Evolutionary conservation across 331 rosid genomes (phyloP).

Genomic region (Rosa hybrid): DNA sequence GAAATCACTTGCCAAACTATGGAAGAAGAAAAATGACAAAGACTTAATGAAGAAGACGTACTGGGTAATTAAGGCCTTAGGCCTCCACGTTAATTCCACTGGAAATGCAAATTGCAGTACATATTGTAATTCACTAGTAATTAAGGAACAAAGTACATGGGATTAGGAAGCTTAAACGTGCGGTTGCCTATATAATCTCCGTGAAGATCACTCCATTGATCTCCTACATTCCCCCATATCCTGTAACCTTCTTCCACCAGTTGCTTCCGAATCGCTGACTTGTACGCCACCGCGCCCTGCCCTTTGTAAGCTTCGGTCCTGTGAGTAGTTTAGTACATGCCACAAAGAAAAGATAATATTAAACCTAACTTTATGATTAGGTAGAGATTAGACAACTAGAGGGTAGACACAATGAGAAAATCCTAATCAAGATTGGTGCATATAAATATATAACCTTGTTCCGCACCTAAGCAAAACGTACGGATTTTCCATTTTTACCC

Average conservation of each 20-base stretch:
- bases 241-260: slow-evolving; percentile 64
- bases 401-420: no score
- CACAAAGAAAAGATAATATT: not conserved
- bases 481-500: no score
- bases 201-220: slow-evolving; percentile 89
- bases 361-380: not conserved
- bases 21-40: no score
- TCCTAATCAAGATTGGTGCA: no score
- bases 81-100: not conserved
- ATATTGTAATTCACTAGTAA: not conserved
- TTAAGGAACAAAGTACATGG: slow-evolving; percentile 81
- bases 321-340: not conserved
- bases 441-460: no score
- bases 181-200: slow-evolving; percentile 70
- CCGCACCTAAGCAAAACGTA: no score
- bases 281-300: slow-evolving; percentile 60
- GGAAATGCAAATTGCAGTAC: not conserved
- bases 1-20: no score
- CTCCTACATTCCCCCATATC: slow-evolving; percentile 96
- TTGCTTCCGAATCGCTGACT: slow-evolving; percentile 56
- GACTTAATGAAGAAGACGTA: no score
- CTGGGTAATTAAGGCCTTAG: not conserved
- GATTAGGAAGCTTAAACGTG: slow-evolving; percentile 88
- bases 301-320: slow-evolving; percentile 55
- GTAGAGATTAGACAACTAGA: not conserved